Conservation (phyloP, 75 land plant genomes). For the Sequoiadendron giganteum region DNA sequence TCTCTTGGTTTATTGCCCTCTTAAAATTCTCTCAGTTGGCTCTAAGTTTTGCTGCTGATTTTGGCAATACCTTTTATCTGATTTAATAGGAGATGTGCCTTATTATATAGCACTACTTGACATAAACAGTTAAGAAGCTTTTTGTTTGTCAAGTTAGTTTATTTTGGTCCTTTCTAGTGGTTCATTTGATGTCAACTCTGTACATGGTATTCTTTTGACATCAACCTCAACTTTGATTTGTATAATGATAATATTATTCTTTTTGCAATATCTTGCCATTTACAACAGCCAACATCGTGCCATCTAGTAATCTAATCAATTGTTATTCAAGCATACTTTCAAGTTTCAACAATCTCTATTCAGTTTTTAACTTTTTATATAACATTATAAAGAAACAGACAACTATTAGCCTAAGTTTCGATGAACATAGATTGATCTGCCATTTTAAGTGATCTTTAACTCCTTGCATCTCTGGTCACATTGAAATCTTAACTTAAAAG, state of each 20-base stretch:
- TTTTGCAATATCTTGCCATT: not conserved
- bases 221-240: not conserved
- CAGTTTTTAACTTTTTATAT: not conserved
- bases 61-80: not conserved
- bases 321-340: not conserved
- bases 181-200: not conserved
- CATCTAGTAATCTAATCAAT: not conserved
- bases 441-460: not conserved
- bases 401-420: not conserved
- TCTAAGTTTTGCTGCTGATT: not conserved
- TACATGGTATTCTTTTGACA: not conserved
- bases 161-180: not conserved
- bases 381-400: not conserved
- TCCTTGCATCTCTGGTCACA: not conserved
- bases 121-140: not conserved
- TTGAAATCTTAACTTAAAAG: not conserved
- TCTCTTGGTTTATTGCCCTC: not conserved
- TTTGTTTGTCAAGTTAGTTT: not conserved
- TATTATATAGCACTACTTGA: not conserved
- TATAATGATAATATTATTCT: not conserved
- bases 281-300: not conserved
- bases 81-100: not conserved
- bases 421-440: not conserved
- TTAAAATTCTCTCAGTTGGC: not conserved
- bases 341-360: not conserved